Base-by-base conservation (phyloP, 257 asterid genomes). In the Mentha longifolia region DNA sequence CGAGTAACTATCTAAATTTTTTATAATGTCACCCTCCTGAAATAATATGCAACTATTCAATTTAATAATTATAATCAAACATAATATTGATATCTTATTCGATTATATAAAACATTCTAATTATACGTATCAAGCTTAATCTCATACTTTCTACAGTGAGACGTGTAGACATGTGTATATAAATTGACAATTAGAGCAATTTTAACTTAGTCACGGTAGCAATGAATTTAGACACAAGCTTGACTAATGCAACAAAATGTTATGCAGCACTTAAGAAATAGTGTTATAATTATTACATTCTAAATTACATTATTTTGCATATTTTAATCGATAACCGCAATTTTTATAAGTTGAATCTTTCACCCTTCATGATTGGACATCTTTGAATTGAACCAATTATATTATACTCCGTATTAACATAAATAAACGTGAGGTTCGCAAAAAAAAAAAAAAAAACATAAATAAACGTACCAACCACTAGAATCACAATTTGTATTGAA, bases 261-360 rank as follows among this genome's bases (percentile, higher is more conserved):
- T 77, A 45, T 79, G 83, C 79, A 16, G 79, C 88, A 82, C 83
- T 79, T 30, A 7, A 76, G 65, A 39, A 74, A 45, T 59, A 71
- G 14, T 56, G 46, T 42, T 70, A 69, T 65, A 39, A 65, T 76
- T 74, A 47, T 5, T 4, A 35, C 39, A 5, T 35, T 35, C 39
- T 35, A 2, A 45, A 61, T 31, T 45, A 72, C 55, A 74, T 76
- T 81, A 52, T 67, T 58, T 79, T 74, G 65, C 42, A 31, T 55
- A 17, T 7, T 51, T 16, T 47, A 47, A 58, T 22, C 56, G 46
- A 39, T 55, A 22, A 25, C 61, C 5, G 39, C 16, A 55, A 22
- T 55, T 13, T 22, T 45, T 13, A 41, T 64, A 49, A 39, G 76
- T 76, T 78, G 78, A 75, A 75, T 71, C 61, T 73, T 42, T 56